phyloP scores from a whole-genome alignment of 768 basidiomycete species.

The Russula earlei region DNA sequence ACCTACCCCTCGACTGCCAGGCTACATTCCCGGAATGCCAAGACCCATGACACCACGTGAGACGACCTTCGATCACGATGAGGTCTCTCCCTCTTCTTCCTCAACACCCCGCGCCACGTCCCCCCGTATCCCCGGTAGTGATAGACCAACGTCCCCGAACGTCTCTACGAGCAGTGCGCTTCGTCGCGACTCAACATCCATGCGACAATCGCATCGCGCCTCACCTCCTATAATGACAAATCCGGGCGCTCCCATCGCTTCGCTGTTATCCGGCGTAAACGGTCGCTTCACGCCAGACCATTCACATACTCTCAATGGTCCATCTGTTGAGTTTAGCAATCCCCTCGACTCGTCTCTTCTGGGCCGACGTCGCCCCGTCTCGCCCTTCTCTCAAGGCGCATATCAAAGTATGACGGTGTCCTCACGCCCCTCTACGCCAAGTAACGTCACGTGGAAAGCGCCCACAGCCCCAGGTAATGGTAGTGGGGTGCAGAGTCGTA shows the following conservation, averaged over 20 bases:
- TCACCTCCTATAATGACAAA: conserved; percentile 39
- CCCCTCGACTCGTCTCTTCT: conserved; percentile 40
- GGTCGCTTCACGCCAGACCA: conserved; percentile 56
- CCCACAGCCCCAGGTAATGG: conserved; percentile 27
- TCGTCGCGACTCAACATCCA: conserved; percentile 45
- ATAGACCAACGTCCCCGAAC: conserved; percentile 29
- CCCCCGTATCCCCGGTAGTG: conserved; percentile 35
- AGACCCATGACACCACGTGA: conserved; percentile 87
- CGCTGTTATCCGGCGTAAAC: conserved; percentile 46
- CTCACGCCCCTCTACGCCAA: conserved; percentile 50
- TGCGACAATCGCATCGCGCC: conserved; percentile 37
- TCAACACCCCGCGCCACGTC: conserved; percentile 72
- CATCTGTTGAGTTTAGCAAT: conserved; percentile 17
- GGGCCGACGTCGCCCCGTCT: conserved; percentile 56
- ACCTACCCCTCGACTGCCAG: conserved; percentile 52
- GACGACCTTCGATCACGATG: conserved; percentile 52
- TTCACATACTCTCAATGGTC: conserved; percentile 20
- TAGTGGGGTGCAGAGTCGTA: conserved; percentile 40
- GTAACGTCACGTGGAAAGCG: conserved; percentile 64
- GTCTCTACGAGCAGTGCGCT: conserved; percentile 31
- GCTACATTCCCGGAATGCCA: conserved; percentile 86
- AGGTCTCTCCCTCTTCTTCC: conserved; percentile 59
- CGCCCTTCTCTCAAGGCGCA: conserved; percentile 52
- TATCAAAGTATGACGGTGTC: conserved; percentile 54
- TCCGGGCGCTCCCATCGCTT: conserved; percentile 20